Percentiles rank a stretch among this genome's conserved stretches.
phyloP scores from a whole-genome alignment of 805 yeast species.

The Cyberlindnera mycetangii region DNA sequence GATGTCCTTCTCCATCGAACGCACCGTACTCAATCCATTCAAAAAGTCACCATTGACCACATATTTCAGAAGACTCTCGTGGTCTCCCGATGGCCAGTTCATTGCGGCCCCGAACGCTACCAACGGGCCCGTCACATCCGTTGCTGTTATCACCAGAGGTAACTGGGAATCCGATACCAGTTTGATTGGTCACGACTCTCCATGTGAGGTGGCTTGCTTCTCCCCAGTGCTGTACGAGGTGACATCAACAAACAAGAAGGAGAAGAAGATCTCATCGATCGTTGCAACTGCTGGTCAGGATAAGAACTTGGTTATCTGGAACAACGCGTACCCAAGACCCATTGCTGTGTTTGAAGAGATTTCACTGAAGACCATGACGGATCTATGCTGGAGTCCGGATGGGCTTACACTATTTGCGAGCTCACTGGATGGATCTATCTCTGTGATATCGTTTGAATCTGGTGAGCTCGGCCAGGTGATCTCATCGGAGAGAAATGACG shows the following conservation, averaged over 20 bases:
- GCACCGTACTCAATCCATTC: conserved; percentile 81
- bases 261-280: conserved; percentile 53
- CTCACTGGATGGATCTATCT: conserved; percentile 82
- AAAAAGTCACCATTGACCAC: conserved; percentile 87
- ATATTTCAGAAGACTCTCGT: conserved; percentile 79
- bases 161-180: conserved; percentile 75
- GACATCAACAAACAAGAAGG: conserved; percentile 20
- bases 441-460: conserved; percentile 59
- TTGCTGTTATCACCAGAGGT: conserved; percentile 71
- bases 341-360: conserved; percentile 76
- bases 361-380: conserved; percentile 76
- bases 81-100: conserved; percentile 91
- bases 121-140: conserved; percentile 76
- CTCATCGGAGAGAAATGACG: conserved; percentile 63
- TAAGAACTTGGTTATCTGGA: conserved; percentile 84
- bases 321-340: conserved; percentile 73
- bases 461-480: conserved; percentile 61
- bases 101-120: conserved; percentile 85
- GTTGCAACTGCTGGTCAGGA: conserved; percentile 98
- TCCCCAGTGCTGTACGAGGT: conserved; percentile 63
- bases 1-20: conserved; percentile 82
- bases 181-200: conserved; percentile 79
- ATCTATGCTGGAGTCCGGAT: conserved; percentile 82
- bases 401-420: conserved; percentile 73
- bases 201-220: conserved; percentile 77